Conservation (phyloP, 2,329 filamentous ascomycete genomes). For the Xylaria sp. region DNA sequence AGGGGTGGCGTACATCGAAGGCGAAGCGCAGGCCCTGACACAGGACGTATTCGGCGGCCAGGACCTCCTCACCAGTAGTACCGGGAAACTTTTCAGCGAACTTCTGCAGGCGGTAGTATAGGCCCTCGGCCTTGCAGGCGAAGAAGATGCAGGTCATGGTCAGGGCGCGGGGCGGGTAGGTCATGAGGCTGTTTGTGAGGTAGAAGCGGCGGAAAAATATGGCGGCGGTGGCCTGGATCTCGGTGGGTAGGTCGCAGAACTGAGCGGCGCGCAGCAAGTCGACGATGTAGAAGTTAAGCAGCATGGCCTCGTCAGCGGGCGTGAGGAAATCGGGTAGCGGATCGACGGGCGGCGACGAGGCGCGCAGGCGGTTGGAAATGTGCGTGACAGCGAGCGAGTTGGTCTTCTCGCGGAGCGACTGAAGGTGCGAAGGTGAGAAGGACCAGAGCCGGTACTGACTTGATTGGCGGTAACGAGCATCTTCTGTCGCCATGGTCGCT, state of each 20-base stretch:
- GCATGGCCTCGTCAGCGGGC: conserved; percentile 80
- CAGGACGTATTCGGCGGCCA: conserved; percentile 91
- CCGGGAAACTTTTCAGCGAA: conserved; percentile 77
- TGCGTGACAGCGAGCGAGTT: conserved; percentile 76
- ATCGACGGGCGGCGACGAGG: conserved; percentile 60
- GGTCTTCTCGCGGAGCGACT: conserved; percentile 77
- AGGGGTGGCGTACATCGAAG: conserved; percentile 92
- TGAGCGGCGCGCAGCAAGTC: conserved; percentile 67
- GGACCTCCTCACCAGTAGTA: conserved; percentile 80
- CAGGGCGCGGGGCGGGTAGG: conserved; percentile 89
- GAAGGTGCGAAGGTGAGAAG: conserved; percentile 79
- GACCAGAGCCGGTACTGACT: conserved; percentile 95
- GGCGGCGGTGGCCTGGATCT: conserved; percentile 77
- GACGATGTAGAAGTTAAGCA: conserved; percentile 80
- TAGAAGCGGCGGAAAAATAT: conserved; percentile 96
- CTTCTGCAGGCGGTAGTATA: conserved; percentile 71
- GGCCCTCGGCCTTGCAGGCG: conserved; percentile 90
- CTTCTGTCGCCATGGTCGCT: conserved; percentile 77
- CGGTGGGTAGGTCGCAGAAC: conserved; percentile 62
- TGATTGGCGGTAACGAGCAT: conserved; percentile 88
- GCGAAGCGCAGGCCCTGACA: conserved; percentile 93
- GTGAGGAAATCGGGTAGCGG: conserved; percentile 80
- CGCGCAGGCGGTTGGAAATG: conserved; percentile 67
- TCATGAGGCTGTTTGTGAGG: conserved; percentile 94
- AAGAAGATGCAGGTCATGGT: conserved; percentile 93